phyloP scores from a whole-genome alignment of 768 basidiomycete species.

The Suillus americanus region DNA sequence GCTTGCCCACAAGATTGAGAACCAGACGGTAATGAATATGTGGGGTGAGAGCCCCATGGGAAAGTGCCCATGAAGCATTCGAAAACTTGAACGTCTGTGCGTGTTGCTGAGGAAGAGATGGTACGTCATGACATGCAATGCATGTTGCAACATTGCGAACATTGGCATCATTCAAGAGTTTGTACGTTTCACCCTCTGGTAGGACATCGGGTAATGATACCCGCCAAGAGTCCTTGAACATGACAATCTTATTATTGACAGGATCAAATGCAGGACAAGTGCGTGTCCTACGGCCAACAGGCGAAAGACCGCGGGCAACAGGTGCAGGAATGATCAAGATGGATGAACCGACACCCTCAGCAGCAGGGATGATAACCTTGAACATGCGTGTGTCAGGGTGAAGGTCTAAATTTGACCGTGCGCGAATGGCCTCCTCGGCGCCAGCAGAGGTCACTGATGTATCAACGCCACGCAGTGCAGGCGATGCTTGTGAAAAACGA shows the following conservation, averaged over 20 bases:
- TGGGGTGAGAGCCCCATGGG: background rate
- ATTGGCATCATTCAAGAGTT: conserved; percentile 13
- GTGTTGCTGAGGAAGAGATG: background rate
- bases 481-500: conserved; percentile 18
- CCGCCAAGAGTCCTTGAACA: background rate
- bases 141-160: conserved; percentile 24
- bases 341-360: background rate
- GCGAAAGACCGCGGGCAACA: background rate
- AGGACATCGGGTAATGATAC: conserved; percentile 1
- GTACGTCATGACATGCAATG: background rate
- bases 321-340: background rate
- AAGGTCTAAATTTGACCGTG: background rate
- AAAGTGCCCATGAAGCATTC: background rate
- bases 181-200: conserved; percentile 23
- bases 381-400: background rate
- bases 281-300: background rate
- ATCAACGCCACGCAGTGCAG: conserved; percentile 21
- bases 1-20: conserved; percentile 8
- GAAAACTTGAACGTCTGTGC: background rate
- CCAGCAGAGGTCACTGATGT: conserved; percentile 14
- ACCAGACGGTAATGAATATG: conserved; percentile 9
- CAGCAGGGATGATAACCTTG: background rate
- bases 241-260: background rate
- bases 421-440: background rate
- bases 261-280: conserved; percentile 1